A percentile compares a stretch with the other conserved stretches of the same genome.
phyloP scores from a whole-genome alignment of 1,139 yeast genomes.

The Arxiozyma slooffiae region DNA sequence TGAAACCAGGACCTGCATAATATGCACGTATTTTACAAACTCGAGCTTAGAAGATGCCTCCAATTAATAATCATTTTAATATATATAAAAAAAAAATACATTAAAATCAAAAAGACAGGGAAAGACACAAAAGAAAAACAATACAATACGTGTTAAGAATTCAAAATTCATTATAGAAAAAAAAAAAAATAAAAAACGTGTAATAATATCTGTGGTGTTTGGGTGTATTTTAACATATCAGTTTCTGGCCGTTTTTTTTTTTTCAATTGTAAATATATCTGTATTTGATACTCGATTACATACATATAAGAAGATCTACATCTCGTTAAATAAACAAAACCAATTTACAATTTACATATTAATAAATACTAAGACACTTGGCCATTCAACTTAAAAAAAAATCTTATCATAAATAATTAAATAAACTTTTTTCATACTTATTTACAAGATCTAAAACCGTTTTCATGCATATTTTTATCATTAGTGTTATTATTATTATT shows the following conservation, averaged over 20 bases:
- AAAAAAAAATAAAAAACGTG: no score
- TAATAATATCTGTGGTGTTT: background rate
- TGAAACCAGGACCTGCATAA: background rate
- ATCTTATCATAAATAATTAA: background rate
- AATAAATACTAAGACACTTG: no score
- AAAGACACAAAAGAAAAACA: background rate
- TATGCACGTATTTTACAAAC: background rate
- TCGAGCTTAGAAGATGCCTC: background rate
- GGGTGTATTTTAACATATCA: background rate
- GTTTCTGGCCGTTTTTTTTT: no score
- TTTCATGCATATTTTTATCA: no score
- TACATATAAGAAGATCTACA: no score
- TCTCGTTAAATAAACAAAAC: no score
- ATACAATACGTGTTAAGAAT: background rate
- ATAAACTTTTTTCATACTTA: background rate
- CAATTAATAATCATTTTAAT: slow-evolving; percentile 1
- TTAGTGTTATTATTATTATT: background rate
- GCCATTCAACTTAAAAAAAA: no score
- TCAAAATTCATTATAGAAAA: no score
- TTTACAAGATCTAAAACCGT: background rate
- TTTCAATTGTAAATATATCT: no score
- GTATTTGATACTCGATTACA: no score
- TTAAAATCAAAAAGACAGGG: no score
- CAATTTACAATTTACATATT: no score
- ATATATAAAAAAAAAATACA: background rate